Evolutionary conservation across 2,329 filamentous ascomycete genomes (phyloP), one percentile per base, ranked within the genome.

Genomic region (Aspergillus fructus): DNA sequence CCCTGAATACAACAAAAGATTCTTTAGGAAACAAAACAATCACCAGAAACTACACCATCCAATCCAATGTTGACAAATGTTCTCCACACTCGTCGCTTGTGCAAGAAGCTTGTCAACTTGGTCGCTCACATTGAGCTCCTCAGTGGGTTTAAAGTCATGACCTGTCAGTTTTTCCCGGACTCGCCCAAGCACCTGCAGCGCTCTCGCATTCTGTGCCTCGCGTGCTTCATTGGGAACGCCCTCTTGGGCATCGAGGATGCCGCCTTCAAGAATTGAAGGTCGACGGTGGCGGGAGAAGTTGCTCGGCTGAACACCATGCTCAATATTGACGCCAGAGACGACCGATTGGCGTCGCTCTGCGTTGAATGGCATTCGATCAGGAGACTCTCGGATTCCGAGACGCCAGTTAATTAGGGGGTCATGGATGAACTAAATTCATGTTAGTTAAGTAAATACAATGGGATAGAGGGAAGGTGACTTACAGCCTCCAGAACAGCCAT

Each of bases 31-130:
- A 55, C 37, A 54, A 56, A 30, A 53, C 56, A 56, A 62, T 69
- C 76, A 97, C 93, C 93, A 97, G 83, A 97, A 97, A 76, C 91
- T 96, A 78, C 93, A 97, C 93, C 93, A 97, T 62, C 94, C 94
- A 67, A 97, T 96, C 74, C 97, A 99, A 79, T 97, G 94, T 81
- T 97, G 94, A 73, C 94, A 99, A 60, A 99, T 80, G 74, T 97
- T 97, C 83, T 97, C 94, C 67, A 97, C 81, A 71, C 94, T 97
- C 6, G 94, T 99, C 21, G 94, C 94, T 79, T 99, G 93, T 60
- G 89, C 88, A 66, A 99, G 89, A 68, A 99, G 79, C 74, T 96
- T 93, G 75, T 96, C 93, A 5, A 99, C 96, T 77, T 99, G 94
- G 60, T 86, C 86, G 55, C 90, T 87, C 21, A 96, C 87, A 57